These are phyloP conservation scores for Scenedesmus sp. DNA, from an alignment of 163 green algal genomes.

Conservation along the genomic window DNA sequence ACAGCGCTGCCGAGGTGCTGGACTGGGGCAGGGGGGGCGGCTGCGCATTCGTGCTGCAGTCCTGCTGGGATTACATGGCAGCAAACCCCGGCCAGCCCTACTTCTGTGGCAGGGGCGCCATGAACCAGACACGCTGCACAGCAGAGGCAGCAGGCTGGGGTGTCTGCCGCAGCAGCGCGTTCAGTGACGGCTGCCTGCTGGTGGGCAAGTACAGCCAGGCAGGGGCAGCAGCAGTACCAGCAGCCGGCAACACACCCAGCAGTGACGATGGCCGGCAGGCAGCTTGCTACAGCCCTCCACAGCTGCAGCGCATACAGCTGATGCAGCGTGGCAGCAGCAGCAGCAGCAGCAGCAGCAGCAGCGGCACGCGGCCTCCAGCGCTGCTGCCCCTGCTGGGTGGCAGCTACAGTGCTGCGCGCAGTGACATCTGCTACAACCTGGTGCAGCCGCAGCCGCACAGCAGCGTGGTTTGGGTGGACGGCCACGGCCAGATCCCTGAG, in stretches of 20 bases:
- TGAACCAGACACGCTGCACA: constrained; percentile 37
- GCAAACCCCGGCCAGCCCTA: background rate
- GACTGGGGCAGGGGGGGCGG: constrained; percentile 41
- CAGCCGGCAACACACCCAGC: background rate
- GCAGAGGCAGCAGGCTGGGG: constrained; percentile 29
- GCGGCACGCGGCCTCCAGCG: background rate
- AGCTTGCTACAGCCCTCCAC: constrained; percentile 37
- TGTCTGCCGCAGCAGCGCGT: constrained; percentile 23
- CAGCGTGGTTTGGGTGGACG: constrained; percentile 14
- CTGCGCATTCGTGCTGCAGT: constrained; percentile 27
- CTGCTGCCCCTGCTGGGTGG: constrained; percentile 47
- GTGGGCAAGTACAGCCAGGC: constrained; percentile 23
- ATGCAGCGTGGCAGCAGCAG: background rate
- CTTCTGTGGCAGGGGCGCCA: constrained; percentile 29
- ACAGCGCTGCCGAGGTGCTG: constrained; percentile 10
- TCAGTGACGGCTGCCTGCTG: constrained; percentile 46
- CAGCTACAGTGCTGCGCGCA: constrained; percentile 30
- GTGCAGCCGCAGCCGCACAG: background rate
- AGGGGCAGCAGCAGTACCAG: background rate
- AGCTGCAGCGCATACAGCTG: background rate
- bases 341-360: background rate
- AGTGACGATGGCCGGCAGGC: constrained; percentile 28
- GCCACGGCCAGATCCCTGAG: constrained; percentile 27
- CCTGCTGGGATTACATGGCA: constrained; percentile 33
- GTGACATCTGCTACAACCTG: constrained; percentile 47